Evolutionary conservation across 106 monocot genomes (phyloP).

Genomic region (Dendrobium chrysotoxum): DNA sequence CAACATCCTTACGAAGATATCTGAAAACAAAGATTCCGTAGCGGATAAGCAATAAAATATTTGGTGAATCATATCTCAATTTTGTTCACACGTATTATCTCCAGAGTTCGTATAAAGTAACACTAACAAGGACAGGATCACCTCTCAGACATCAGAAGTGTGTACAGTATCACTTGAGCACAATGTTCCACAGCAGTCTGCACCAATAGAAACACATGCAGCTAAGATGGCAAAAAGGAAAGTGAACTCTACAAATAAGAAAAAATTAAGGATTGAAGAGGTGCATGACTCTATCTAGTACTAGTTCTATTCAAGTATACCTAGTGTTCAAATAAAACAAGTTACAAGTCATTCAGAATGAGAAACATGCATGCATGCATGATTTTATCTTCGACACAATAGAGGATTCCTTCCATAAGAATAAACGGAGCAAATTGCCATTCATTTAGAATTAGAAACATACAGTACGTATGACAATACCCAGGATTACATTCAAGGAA

Average conservation of each 20-base stretch:
- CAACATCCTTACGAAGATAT: slow-evolving; percentile 63
- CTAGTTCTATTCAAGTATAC: background rate
- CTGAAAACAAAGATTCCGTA: slow-evolving; percentile 26
- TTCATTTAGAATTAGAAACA: background rate
- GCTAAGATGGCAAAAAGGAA: background rate
- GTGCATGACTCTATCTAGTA: background rate
- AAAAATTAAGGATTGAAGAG: background rate
- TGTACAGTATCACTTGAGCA: slow-evolving; percentile 90
- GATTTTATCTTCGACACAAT: background rate
- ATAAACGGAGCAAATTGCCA: background rate
- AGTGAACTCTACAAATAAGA: background rate
- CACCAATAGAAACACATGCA: slow-evolving; percentile 1
- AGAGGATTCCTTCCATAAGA: background rate
- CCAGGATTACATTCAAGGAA: background rate
- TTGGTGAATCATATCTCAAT: background rate
- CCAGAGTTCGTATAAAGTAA: background rate
- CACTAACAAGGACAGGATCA: slow-evolving; percentile 7
- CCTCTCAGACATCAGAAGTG: slow-evolving; percentile 96
- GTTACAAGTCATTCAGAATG: background rate
- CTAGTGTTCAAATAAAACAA: background rate
- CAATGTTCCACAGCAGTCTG: slow-evolving; percentile 85
- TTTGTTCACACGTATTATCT: background rate
- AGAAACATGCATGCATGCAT: background rate
- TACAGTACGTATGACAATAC: background rate
- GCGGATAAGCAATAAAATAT: background rate